Conservation (phyloP, 257 asterid genomes). For the Parsonsia alboflavescens region DNA sequence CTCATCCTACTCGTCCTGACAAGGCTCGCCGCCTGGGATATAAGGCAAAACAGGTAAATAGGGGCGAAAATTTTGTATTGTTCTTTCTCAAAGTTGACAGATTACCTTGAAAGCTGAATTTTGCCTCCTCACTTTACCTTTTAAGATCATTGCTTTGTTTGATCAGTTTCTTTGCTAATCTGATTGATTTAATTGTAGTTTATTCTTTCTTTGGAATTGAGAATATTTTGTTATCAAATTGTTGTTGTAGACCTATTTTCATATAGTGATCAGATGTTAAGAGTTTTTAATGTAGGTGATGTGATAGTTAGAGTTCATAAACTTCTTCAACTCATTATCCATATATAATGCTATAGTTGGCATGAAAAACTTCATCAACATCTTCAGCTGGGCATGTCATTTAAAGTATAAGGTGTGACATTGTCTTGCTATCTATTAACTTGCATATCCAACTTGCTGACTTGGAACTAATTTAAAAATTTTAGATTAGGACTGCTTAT, state of each 20-base stretch:
- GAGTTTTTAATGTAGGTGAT: background rate
- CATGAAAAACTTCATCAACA: background rate
- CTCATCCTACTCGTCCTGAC: constrained; percentile 24
- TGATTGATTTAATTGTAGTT: background rate
- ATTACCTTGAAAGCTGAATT: background rate
- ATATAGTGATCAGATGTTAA: too few species aligned
- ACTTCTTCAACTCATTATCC: too few species aligned
- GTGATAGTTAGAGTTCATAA: too few species aligned
- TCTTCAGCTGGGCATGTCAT: background rate
- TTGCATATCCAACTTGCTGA: background rate
- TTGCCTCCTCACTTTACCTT: background rate
- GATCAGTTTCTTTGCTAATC: background rate
- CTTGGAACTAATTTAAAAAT: background rate
- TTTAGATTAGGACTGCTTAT: background rate
- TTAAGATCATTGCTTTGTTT: too few species aligned
- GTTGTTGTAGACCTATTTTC: too few species aligned
- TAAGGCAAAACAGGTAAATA: constrained; percentile 23
- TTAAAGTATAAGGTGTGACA: too few species aligned
- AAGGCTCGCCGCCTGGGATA: constrained; percentile 25
- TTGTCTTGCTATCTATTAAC: too few species aligned
- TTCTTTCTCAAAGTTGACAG: background rate
- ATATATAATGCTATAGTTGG: too few species aligned
- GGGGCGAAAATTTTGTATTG: background rate
- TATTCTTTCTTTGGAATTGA: background rate
- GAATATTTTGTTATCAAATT: too few species aligned